phyloP scores from a whole-genome alignment of 73 alveolate genomes.

The Tetrahymena thermophila region DNA sequence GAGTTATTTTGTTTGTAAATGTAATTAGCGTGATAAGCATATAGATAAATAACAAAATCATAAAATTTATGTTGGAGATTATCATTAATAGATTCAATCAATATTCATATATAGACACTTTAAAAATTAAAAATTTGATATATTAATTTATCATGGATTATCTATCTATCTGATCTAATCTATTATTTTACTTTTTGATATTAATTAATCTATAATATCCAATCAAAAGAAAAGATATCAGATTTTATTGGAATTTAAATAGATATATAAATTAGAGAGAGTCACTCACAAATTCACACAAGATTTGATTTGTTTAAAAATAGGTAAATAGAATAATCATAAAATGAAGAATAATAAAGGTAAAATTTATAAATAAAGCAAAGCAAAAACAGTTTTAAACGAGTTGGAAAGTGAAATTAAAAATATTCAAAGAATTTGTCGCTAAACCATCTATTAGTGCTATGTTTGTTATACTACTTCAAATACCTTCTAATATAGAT shows the following conservation, averaged over 20 bases:
- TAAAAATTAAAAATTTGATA: too few relatives aligned
- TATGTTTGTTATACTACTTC: not conserved
- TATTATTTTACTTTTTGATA: not conserved
- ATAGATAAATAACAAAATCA: too few relatives aligned
- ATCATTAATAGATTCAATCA: too few relatives aligned
- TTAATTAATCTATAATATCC: not conserved
- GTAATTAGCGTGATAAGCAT: too few relatives aligned
- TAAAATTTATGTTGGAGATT: too few relatives aligned
- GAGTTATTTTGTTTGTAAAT: too few relatives aligned
- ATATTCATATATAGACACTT: not conserved
- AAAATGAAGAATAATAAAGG: too few relatives aligned
- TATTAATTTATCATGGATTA: not conserved
- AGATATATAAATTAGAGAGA: too few relatives aligned
- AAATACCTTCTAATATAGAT: not conserved
- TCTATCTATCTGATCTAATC: not conserved
- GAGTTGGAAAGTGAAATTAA: not conserved
- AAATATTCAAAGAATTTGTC: not conserved
- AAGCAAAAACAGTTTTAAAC: too few relatives aligned
- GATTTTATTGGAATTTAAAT: not conserved
- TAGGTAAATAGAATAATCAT: not conserved
- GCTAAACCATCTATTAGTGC: not conserved
- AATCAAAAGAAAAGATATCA: not conserved
- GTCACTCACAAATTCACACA: too few relatives aligned
- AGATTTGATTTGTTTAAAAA: not conserved
- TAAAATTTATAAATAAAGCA: too few relatives aligned